phyloP scores from a whole-genome alignment of 306 rosid species.

The Geum urbanum region DNA sequence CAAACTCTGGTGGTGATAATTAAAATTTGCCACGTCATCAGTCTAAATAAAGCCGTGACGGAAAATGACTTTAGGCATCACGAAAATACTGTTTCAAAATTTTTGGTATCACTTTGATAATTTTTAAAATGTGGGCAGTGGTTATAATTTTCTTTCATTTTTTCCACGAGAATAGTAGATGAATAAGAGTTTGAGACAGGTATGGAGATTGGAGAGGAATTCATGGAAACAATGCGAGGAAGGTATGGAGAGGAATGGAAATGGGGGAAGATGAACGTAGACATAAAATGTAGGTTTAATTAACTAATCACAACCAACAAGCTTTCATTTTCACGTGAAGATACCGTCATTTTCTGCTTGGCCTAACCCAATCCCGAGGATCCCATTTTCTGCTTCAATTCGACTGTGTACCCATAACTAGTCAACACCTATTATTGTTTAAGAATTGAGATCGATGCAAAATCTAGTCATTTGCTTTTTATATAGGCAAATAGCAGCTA shows the following conservation, averaged over 20 bases:
- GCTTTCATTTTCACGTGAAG: conserved; percentile 36
- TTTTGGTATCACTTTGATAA: no score
- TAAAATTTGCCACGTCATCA: no score
- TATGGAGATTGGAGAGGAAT: conserved; percentile 4
- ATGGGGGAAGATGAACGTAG: conserved; percentile 8
- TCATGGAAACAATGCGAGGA: conserved; percentile 5
- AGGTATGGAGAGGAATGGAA: not conserved
- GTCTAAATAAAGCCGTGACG: no score
- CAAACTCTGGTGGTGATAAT: no score
- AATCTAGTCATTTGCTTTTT: not conserved
- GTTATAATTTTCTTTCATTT: no score
- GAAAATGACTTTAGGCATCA: no score
- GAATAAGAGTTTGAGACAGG: not conserved
- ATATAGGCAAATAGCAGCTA: not conserved
- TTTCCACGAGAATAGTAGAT: no score
- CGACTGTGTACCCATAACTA: not conserved
- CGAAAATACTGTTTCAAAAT: no score
- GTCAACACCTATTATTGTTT: not conserved
- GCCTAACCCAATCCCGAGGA: conserved; percentile 26
- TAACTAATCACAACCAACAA: not conserved
- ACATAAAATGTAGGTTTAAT: not conserved
- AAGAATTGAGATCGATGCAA: not conserved
- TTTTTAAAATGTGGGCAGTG: no score
- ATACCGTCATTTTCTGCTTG: conserved; percentile 45
- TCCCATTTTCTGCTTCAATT: conserved; percentile 7